These are phyloP conservation scores for Trichoderma asperelloides DNA, from an alignment of 495 filamentous ascomycete genomes.

Conservation along the genomic window DNA sequence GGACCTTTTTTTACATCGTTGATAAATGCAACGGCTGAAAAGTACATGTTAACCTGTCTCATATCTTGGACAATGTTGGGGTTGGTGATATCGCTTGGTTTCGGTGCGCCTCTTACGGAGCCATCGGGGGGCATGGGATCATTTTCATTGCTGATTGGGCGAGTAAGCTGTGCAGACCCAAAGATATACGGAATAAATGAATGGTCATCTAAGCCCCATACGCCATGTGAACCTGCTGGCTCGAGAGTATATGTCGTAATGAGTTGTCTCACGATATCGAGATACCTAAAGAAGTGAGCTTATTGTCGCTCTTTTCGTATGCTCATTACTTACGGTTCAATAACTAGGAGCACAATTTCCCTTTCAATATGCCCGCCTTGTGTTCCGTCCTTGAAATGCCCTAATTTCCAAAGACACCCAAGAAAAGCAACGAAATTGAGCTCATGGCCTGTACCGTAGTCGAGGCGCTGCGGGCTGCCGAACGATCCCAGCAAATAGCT, in stretches of 20 bases:
- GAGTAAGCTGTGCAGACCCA: slow-evolving; percentile 79
- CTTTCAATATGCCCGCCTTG: slow-evolving; percentile 47
- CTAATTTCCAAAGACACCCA: slow-evolving; percentile 81
- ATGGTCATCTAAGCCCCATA: slow-evolving; percentile 97
- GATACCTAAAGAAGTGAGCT: slow-evolving; percentile 44
- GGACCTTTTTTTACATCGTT: slow-evolving; percentile 95
- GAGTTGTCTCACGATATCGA: slow-evolving; percentile 71
- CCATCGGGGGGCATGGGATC: slow-evolving; percentile 66
- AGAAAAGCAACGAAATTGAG: slow-evolving; percentile 90
- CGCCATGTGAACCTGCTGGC: slow-evolving; percentile 88
- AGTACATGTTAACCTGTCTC: slow-evolving; percentile 77
- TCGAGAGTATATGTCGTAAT: slow-evolving; percentile 92
- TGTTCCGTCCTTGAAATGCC: slow-evolving; percentile 56
- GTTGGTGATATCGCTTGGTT: slow-evolving; percentile 60
- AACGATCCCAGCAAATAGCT: slow-evolving; percentile 80
- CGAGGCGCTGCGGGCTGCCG: slow-evolving; percentile 79
- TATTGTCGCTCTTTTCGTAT: background rate
- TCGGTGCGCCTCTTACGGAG: slow-evolving; percentile 60
- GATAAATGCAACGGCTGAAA: slow-evolving; percentile 97
- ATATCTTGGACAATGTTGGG: slow-evolving; percentile 55
- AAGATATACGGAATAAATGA: slow-evolving; percentile 95
- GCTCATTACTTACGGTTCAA: slow-evolving; percentile 60
- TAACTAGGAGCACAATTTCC: slow-evolving; percentile 66
- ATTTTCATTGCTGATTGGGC: slow-evolving; percentile 55
- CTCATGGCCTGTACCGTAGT: slow-evolving; percentile 96